Base-by-base conservation (phyloP, 345 rosid genomes). In the Orychophragmus violaceus region DNA sequence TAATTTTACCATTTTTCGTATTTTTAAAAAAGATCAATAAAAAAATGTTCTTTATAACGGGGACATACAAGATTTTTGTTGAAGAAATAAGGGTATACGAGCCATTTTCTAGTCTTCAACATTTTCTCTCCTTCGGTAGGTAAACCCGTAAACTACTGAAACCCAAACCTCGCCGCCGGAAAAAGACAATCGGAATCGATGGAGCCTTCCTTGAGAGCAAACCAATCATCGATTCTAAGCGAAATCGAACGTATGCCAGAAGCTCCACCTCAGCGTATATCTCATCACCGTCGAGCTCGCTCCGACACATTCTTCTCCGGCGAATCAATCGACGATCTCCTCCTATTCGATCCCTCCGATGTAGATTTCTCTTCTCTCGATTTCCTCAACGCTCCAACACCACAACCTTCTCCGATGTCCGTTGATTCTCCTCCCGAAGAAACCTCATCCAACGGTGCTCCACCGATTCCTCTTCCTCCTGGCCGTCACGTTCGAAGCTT, bases 281-380 rank as follows among this genome's bases (percentile, higher is more conserved):
- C 83, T 75, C 87, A 79, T 65, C 98, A 92, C 84, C 83, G 98
- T 18, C 78, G 98, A 44, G 95, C 98, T 14, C 93, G 83, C 77
- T 92, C 98, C 60, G 98, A 92, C 68, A 87, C 87, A 56, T 69
- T 91, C 59, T 92, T 86, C 84, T 87, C 95, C 66, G 88, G 58
- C 32, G 77, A 67, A 60, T 74, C 77, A 13, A 80, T 85, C 77
- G 90, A 92, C 76, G 96, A 92, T 81, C 81, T 89, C 54, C 91
- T 89, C 66, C 83, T 83, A 55, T 89, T 92, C 74, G 92, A 91
- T 71, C 80, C 89, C 33, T 84, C 89, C 51, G 98, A 89, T 81
- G 76, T 87, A 35, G 93, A 87, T 81, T 84, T 89, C 60, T 80
- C 98, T 55, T 62, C 88, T 39, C 85, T 89, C 28, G 91, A 89